Conservation (phyloP, 2,329 filamentous ascomycete species). For the Botrytis squamosa region DNA sequence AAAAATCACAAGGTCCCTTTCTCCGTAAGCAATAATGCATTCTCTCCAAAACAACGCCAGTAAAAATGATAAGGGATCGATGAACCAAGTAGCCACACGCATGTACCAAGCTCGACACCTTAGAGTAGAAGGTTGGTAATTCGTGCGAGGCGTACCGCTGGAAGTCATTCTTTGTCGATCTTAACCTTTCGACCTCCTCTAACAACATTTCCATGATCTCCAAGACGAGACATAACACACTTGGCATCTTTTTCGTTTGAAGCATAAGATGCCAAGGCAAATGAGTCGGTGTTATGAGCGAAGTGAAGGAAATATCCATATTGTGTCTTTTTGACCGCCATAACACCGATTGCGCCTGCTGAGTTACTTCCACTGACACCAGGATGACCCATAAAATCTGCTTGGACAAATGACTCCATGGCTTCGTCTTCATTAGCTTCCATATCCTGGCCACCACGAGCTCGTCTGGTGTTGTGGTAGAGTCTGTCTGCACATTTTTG, state of each 20-base stretch:
- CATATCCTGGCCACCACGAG: slow-evolving; percentile 59
- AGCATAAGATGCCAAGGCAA: slow-evolving; percentile 85
- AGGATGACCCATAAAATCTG: slow-evolving; percentile 93
- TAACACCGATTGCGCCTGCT: slow-evolving; percentile 83
- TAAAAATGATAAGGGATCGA: not conserved
- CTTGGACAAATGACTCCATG: slow-evolving; percentile 72
- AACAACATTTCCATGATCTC: slow-evolving; percentile 35
- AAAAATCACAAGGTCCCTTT: slow-evolving; percentile 1
- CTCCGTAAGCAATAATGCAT: slow-evolving; percentile 3
- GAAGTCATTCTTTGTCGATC: slow-evolving; percentile 28
- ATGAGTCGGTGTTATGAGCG: slow-evolving; percentile 90
- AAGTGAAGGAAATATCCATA: slow-evolving; percentile 84
- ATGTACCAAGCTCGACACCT: not conserved
- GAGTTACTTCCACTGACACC: slow-evolving; percentile 79
- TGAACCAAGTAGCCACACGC: not conserved
- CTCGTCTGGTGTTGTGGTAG: slow-evolving; percentile 66
- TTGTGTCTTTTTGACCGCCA: slow-evolving; percentile 81
- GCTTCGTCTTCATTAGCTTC: slow-evolving; percentile 74
- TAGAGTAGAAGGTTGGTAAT: not conserved
- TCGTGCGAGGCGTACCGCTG: not conserved
- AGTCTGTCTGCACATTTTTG: slow-evolving; percentile 82
- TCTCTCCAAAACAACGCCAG: not conserved
- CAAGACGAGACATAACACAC: slow-evolving; percentile 80
- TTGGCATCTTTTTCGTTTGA: slow-evolving; percentile 71
- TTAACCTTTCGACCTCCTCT: slow-evolving; percentile 38